phyloP scores from a whole-genome alignment of 2,329 filamentous ascomycete species.

The Eutypella sp. region DNA sequence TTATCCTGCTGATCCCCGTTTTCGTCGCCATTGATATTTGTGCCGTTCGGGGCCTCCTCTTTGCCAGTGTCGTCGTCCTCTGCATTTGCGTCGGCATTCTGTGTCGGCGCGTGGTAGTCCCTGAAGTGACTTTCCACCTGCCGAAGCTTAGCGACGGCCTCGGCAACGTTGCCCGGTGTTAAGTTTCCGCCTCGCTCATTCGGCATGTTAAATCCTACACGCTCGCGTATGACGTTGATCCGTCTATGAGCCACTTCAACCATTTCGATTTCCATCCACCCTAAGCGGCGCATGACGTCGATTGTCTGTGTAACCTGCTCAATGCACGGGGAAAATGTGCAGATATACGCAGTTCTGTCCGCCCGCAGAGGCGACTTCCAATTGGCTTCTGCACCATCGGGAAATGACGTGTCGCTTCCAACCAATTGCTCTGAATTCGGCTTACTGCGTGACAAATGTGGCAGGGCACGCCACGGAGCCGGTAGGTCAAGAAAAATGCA shows the following conservation, averaged over 20 bases:
- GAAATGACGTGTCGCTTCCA: slow-evolving; percentile 10
- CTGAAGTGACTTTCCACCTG: slow-evolving; percentile 67
- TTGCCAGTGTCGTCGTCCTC: slow-evolving; percentile 21
- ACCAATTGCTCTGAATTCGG: slow-evolving; percentile 26
- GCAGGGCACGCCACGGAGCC: slow-evolving; percentile 74
- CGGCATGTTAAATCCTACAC: slow-evolving; percentile 62
- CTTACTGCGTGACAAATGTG: slow-evolving; percentile 60
- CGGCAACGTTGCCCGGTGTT: slow-evolving; percentile 67
- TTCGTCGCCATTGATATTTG: slow-evolving; percentile 26
- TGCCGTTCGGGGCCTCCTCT: slow-evolving; percentile 25
- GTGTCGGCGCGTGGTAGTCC: slow-evolving; percentile 49
- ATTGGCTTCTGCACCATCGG: slow-evolving; percentile 15
- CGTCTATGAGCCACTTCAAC: slow-evolving; percentile 78
- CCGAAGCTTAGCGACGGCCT: slow-evolving; percentile 69
- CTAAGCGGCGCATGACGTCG: slow-evolving; percentile 69
- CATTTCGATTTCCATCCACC: slow-evolving; percentile 92
- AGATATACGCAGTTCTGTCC: slow-evolving; percentile 68
- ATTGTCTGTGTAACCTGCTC: slow-evolving; percentile 91
- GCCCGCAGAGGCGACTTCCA: slow-evolving; percentile 66
- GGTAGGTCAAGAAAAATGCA: slow-evolving; percentile 77
- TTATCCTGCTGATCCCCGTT: slow-evolving; percentile 18
- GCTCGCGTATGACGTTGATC: slow-evolving; percentile 77
- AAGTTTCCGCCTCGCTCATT: slow-evolving; percentile 67
- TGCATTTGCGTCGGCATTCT: slow-evolving; percentile 39
- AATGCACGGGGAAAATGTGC: slow-evolving; percentile 94